Base-by-base conservation (phyloP, 2,329 filamentous ascomycete species). In the Neonectria neomacrospora region DNA sequence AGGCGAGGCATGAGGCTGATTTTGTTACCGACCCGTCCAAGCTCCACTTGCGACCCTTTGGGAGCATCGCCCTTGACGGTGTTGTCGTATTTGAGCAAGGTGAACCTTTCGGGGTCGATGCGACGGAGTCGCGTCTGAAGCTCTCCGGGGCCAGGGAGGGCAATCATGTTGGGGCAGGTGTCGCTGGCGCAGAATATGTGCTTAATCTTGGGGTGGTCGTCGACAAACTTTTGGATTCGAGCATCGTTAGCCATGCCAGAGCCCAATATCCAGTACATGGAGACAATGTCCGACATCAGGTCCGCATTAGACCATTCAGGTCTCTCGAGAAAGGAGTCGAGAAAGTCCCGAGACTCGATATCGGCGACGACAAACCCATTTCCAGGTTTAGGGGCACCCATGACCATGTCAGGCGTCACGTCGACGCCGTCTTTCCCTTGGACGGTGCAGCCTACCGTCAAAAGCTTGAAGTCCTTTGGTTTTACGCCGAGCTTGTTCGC, bases 381-480 rank as follows among this genome's bases (percentile, higher is more conserved):
- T 11, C 94, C 94, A 6, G 86, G 83, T 58, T 88, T 84, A 3
- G 84, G 79, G 11, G 89, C 82, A 1, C 86, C 93, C 54, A 99
- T 74, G 1, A 98, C 94, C 90, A 97, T 96, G 0, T 96, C 91
- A 1, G 95, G 91, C 0, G 90, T 96, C 30, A 99, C 87, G 0
- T 85, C 85, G 7, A 82, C 83, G 5, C 93, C 94, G 70, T 90
- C 85, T 14, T 83, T 80, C 23, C 87, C 88, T 56, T 81, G 79
- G 1, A 96, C 88, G 51, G 78, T 88, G 65, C 89, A 68, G 2
- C 94, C 93, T 1, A 73, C 75, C 0, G 90, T 83, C 45, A 99
- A 82, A 12, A 76, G 71, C 37, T 82, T 82, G 76, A 85, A 96
- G 52, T 90, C 80, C 0, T 69, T 75, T 55, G 81, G 84, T 20